These are phyloP conservation scores for Phytophthora sp. DNA, from an alignment of 352 stramenopile species.

Conservation along the genomic window DNA sequence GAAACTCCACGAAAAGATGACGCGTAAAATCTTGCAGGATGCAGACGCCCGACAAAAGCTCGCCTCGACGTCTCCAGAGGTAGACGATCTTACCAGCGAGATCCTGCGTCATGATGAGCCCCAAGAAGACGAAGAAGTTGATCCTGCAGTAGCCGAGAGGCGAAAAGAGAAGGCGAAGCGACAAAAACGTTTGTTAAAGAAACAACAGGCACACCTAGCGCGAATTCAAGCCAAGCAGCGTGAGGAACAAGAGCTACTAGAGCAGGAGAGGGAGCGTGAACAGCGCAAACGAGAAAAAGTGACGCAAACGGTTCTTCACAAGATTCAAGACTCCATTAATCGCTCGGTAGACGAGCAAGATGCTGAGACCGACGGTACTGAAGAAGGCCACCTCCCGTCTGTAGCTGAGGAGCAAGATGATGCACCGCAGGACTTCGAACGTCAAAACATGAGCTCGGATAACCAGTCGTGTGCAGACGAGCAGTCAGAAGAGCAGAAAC, in stretches of 20 bases:
- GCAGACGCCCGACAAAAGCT: constrained; percentile 40
- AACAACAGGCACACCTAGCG: constrained; percentile 63
- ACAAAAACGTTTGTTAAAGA: constrained; percentile 62
- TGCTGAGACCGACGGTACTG: constrained; percentile 2
- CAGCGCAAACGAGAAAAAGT: constrained; percentile 60
- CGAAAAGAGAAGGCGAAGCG: constrained; percentile 45
- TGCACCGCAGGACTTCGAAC: not conserved
- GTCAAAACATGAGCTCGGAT: not conserved
- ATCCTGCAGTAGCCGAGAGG: constrained; percentile 7
- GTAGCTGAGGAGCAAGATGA: constrained; percentile 15
- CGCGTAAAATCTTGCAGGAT: constrained; percentile 55
- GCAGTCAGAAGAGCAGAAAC: constrained; percentile 41
- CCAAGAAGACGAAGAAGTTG: constrained; percentile 27
- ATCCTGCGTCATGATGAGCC: constrained; percentile 10
- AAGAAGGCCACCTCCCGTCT: constrained; percentile 10
- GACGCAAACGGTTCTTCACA: constrained; percentile 58
- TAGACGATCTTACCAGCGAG: constrained; percentile 20
- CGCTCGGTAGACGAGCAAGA: constrained; percentile 33
- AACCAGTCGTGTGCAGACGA: constrained; percentile 12
- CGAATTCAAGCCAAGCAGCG: constrained; percentile 57
- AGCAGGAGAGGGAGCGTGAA: constrained; percentile 55
- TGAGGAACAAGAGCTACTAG: constrained; percentile 53
- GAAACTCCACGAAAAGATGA: constrained; percentile 68
- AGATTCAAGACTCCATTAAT: constrained; percentile 57
- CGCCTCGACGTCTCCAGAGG: constrained; percentile 14